Evolutionary conservation across 2,329 filamentous ascomycete species (phyloP), one percentile per base, ranked within the genome.

Genomic region (Leptographium radiaticola): DNA sequence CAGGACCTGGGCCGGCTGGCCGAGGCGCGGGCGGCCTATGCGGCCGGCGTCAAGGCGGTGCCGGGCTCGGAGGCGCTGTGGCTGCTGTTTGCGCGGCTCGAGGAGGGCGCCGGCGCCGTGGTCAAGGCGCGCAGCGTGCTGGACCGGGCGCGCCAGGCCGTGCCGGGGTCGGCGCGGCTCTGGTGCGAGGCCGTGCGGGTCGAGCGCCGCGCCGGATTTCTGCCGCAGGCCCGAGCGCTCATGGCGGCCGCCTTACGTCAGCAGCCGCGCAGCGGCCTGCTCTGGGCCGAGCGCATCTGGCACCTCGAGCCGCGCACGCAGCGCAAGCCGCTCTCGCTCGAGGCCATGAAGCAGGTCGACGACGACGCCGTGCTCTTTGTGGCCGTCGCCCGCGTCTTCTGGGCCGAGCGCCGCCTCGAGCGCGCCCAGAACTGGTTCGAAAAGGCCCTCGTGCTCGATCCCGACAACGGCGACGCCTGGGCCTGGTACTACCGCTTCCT

Each of bases 391-490:
- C 82, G 93, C 20, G 94, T 97, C 60, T 96, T 98, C 71, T 98
- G 93, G 93, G 83, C 80, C 11, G 93, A 98, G 70, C 79, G 93
- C 54, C 84, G 85, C 65, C 76, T 98, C 30, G 93, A 97, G 61
- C 95, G 96, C 68, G 91, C 93, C 3, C 86, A 90, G 68, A 90
- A 81, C 59, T 98, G 93, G 93, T 98, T 98, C 67, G 89, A 96
- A 70, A 95, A 95, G 70, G 93, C 93, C 0, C 83, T 96, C 54
- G 76, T 95, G 53, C 74, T 93, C 13, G 89, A 98, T 64, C 81
- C 84, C 39, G 90, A 97, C 66, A 72, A 82, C 51, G 93, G 93
- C 51, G 94, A 98, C 71, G 87, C 83, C 12, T 98, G 94, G 94
- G 91, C 89, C 20, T 98, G 91, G 91, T 98, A 96, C 68, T 93